A percentile compares a stretch with the other conserved stretches of the same genome.
Conservation (phyloP, 306 rosid species). For the Lupinus albus region DNA sequence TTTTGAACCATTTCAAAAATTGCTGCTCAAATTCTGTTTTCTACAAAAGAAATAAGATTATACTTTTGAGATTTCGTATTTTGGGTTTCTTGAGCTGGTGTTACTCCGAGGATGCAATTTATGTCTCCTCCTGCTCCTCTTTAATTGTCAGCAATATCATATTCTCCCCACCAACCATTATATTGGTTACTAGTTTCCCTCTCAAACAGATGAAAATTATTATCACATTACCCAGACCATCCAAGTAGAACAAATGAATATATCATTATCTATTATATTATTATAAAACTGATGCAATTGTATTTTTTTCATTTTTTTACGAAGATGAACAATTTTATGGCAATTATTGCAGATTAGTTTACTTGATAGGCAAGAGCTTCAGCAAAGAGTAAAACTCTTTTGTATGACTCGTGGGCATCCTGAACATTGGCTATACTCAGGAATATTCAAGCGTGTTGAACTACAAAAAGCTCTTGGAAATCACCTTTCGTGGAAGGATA, state of each 20-base stretch:
- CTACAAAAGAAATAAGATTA: too few relatives aligned
- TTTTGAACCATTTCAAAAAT: constrained; percentile 9
- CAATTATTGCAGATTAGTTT: constrained; percentile 71
- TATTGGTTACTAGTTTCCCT: constrained; percentile 18
- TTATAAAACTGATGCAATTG: background rate
- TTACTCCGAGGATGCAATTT: background rate
- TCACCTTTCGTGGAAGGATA: constrained; percentile 97
- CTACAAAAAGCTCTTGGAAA: constrained; percentile 91
- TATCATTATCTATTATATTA: constrained; percentile 20
- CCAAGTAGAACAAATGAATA: background rate
- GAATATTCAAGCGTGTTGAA: constrained; percentile 71
- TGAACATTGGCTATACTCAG: constrained; percentile 85
- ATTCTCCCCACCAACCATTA: constrained; percentile 8
- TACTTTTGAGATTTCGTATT: background rate
- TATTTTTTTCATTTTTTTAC: constrained; percentile 12
- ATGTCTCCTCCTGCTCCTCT: constrained; percentile 1
- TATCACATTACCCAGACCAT: background rate
- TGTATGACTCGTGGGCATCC: constrained; percentile 63
- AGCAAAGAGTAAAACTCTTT: constrained; percentile 70
- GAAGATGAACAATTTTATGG: constrained; percentile 34
- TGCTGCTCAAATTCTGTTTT: constrained; percentile 2
- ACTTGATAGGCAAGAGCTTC: constrained; percentile 95
- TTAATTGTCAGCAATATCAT: constrained; percentile 1
- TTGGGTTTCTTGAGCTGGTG: constrained; percentile 24
- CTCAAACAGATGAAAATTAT: constrained; percentile 6